A percentile compares a stretch with the other conserved stretches of the same genome.
phyloP scores from a whole-genome alignment of 2,329 filamentous ascomycete genomes.

The Aspergillus glaucus region DNA sequence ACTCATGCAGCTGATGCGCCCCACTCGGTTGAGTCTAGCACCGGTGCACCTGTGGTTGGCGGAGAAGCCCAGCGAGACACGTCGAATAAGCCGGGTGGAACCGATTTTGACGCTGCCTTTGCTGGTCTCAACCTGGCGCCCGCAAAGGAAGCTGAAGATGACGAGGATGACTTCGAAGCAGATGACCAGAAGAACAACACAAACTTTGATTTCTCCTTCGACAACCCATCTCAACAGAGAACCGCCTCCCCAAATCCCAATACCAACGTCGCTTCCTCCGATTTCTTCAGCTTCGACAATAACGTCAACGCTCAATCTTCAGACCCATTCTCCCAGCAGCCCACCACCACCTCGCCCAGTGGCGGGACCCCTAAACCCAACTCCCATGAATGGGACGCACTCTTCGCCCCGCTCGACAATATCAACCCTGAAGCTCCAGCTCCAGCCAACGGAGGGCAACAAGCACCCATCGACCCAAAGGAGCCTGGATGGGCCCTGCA shows the following conservation, averaged over 20 bases:
- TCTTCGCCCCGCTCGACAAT: conserved; percentile 74
- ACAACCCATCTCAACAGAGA: conserved; percentile 31
- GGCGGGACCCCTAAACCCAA: conserved; percentile 35
- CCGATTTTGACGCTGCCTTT: conserved; percentile 44
- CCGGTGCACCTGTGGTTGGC: conserved; percentile 31
- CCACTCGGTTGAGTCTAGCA: conserved; percentile 32
- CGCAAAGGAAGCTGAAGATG: conserved; percentile 42
- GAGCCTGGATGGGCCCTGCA: conserved; percentile 62
- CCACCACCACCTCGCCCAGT: conserved; percentile 24
- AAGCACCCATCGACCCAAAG: conserved; percentile 13
- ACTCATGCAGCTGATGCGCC: conserved; percentile 33
- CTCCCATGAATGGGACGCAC: conserved; percentile 84
- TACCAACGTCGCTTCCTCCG: conserved; percentile 20
- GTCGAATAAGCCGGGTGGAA: conserved; percentile 25
- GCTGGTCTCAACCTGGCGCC: conserved; percentile 40
- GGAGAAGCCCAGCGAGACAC: conserved; percentile 25
- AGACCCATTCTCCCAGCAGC: conserved; percentile 14
- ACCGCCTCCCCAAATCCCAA: conserved; percentile 15
- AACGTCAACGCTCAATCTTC: conserved; percentile 28
- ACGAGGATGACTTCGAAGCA: conserved; percentile 52
- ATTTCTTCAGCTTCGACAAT: conserved; percentile 36
- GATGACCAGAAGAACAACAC: conserved; percentile 24
- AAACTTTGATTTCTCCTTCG: conserved; percentile 44
- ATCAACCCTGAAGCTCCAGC: conserved; percentile 14
- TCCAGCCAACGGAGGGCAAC: conserved; percentile 12